These are phyloP conservation scores for Prunus mira DNA, from an alignment of 306 rosid species.

Conservation along the genomic window DNA sequence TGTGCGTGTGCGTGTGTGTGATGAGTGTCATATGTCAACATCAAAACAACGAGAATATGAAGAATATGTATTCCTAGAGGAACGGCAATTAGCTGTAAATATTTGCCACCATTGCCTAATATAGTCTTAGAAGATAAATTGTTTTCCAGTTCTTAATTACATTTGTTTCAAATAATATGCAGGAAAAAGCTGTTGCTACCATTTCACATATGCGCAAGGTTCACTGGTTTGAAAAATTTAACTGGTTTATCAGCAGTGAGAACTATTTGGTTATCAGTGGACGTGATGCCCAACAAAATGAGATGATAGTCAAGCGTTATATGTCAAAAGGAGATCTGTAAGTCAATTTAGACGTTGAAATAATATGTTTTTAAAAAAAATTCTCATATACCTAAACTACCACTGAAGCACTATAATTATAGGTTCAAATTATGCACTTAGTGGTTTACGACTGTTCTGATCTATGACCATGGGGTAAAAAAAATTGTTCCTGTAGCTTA, in stretches of 20 bases:
- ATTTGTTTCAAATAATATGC: constrained; percentile 30
- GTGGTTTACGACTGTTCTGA: neutral
- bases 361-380: neutral
- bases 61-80: neutral
- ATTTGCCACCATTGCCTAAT: neutral
- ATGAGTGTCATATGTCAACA: neutral
- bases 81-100: neutral
- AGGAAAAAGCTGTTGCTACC: constrained; percentile 91
- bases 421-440: neutral
- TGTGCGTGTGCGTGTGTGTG: neutral
- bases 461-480: neutral
- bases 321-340: constrained; percentile 98
- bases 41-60: neutral
- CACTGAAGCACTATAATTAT: neutral
- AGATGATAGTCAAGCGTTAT: constrained; percentile 98
- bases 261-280: constrained; percentile 98
- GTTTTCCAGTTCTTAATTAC: neutral
- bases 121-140: neutral
- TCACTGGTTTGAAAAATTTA: constrained; percentile 99
- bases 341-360: constrained; percentile 41
- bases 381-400: neutral
- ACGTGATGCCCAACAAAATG: constrained; percentile 98
- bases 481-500: neutral
- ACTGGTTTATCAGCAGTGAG: constrained; percentile 98
- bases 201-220: constrained; percentile 97